Percentiles rank a stretch among this genome's conserved stretches.
Conservation (phyloP, 2,329 filamentous ascomycete genomes). For the Cytospora mali region DNA sequence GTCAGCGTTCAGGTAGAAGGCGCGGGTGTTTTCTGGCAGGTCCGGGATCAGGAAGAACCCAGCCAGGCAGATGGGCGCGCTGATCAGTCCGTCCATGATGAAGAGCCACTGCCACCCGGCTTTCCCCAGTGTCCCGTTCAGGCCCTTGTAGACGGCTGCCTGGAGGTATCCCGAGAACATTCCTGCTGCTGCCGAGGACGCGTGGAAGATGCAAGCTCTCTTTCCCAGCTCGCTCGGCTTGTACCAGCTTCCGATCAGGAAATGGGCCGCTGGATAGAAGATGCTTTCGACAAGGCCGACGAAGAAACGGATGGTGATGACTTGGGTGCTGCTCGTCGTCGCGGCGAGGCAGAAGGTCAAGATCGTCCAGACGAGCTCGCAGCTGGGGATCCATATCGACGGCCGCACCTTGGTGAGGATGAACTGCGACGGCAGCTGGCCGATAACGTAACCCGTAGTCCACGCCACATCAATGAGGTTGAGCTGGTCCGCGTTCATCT, state of each 20-base stretch:
- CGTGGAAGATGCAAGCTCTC: conserved; percentile 46
- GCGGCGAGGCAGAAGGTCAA: conserved; percentile 42
- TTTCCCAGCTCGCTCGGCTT: conserved; percentile 47
- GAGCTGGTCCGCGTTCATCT: conserved; percentile 55
- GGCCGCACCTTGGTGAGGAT: conserved; percentile 47
- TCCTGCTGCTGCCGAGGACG: conserved; percentile 39
- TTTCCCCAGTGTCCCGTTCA: conserved; percentile 42
- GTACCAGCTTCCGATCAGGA: conserved; percentile 49
- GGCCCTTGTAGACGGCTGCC: conserved; percentile 43
- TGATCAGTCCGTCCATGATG: conserved; percentile 46
- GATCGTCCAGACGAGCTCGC: conserved; percentile 42
- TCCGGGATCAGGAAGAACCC: conserved; percentile 41
- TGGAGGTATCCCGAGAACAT: conserved; percentile 49
- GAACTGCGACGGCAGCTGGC: conserved; percentile 44
- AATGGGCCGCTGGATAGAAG: conserved; percentile 43
- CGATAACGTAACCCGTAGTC: conserved; percentile 63
- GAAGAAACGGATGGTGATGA: conserved; percentile 48
- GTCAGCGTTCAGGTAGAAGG: conserved; percentile 34
- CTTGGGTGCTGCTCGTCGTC: conserved; percentile 41
- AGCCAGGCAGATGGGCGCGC: conserved; percentile 37
- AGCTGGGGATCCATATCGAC: conserved; percentile 44
- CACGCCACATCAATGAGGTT: conserved; percentile 57
- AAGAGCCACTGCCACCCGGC: conserved; percentile 51
- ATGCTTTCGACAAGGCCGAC: conserved; percentile 44
- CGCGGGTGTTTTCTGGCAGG: conserved; percentile 34